These are phyloP conservation scores for Hyphochytrium catenoides DNA, from an alignment of 352 stramenopile genomes.

Conservation along the genomic window DNA sequence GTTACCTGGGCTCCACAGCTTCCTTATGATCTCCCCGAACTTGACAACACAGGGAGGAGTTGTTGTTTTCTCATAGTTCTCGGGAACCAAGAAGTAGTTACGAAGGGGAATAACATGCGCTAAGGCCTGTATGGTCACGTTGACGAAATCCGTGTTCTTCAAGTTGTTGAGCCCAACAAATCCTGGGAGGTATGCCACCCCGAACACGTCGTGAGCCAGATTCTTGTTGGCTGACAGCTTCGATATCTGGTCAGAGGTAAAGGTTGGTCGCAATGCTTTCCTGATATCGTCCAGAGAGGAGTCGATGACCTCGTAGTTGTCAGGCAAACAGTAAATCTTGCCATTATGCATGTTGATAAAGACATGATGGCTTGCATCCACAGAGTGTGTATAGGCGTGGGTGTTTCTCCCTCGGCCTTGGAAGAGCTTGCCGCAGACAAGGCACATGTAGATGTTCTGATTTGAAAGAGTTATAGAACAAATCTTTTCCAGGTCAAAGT, in stretches of 20 bases:
- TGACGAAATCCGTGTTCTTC: slow-evolving; percentile 93
- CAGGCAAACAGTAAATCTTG: slow-evolving; percentile 87
- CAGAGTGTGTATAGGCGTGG: slow-evolving; percentile 85
- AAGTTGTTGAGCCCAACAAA: slow-evolving; percentile 96
- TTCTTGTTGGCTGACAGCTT: slow-evolving; percentile 69
- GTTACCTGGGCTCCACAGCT: slow-evolving; percentile 92
- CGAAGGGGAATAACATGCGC: slow-evolving; percentile 79
- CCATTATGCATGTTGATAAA: slow-evolving; percentile 90
- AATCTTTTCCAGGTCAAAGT: slow-evolving; percentile 98
- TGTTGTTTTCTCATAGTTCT: slow-evolving; percentile 21
- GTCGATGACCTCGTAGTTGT: slow-evolving; percentile 96
- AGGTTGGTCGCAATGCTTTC: slow-evolving; percentile 70
- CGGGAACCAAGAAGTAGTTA: slow-evolving; percentile 77
- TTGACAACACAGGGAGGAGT: slow-evolving; percentile 59
- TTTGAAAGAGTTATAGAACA: slow-evolving; percentile 86
- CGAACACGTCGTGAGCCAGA: slow-evolving; percentile 80
- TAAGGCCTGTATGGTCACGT: slow-evolving; percentile 85
- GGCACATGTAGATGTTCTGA: slow-evolving; percentile 93
- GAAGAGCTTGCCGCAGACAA: slow-evolving; percentile 98
- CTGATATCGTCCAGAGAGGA: slow-evolving; percentile 82
- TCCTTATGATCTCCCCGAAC: slow-evolving; percentile 87
- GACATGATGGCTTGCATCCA: slow-evolving; percentile 87
- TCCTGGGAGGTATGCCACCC: slow-evolving; percentile 85
- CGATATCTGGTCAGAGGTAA: slow-evolving; percentile 49
- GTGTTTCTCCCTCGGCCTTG: slow-evolving; percentile 73